A percentile compares a stretch with the other conserved stretches of the same genome.
Evolutionary conservation across 2,329 filamentous ascomycete genomes (phyloP).

Genomic region (Diatrype stigma): DNA sequence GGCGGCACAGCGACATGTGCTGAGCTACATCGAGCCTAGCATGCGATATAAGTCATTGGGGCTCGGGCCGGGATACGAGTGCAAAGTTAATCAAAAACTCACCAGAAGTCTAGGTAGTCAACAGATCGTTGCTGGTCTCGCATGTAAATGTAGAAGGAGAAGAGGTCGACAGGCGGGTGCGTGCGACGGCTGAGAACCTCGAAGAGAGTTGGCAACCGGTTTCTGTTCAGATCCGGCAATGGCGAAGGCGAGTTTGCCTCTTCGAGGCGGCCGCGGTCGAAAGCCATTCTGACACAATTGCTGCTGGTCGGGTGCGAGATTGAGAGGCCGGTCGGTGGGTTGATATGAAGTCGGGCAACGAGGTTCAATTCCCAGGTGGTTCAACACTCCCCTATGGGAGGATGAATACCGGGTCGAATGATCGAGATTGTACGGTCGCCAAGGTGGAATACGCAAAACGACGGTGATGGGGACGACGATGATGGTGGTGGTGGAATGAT

Average conservation of each 20-base stretch:
- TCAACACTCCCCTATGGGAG: not conserved
- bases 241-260: conserved; percentile 44
- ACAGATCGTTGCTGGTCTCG: conserved; percentile 96
- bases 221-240: conserved; percentile 61
- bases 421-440: too few relatives aligned
- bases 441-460: not conserved
- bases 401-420: not conserved
- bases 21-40: conserved; percentile 96
- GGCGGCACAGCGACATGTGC: conserved; percentile 94
- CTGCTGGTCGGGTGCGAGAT: not conserved
- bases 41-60: conserved; percentile 9
- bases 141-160: conserved; percentile 99
- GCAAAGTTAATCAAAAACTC: conserved; percentile 28
- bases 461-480: too few relatives aligned
- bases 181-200: conserved; percentile 93
- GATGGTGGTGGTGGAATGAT: too few relatives aligned
- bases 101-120: conserved; percentile 99
- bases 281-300: conserved; percentile 31
- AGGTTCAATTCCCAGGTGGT: not conserved
- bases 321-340: too few relatives aligned
- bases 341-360: not conserved
- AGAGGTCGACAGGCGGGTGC: conserved; percentile 91
- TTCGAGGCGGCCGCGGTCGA: conserved; percentile 17
- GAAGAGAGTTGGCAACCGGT: conserved; percentile 88
- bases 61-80: conserved; percentile 6